Evolutionary conservation across 1,284 basidiomycete species (phyloP).

Genomic region (Cutaneotrichosporon spelunceum): DNA sequence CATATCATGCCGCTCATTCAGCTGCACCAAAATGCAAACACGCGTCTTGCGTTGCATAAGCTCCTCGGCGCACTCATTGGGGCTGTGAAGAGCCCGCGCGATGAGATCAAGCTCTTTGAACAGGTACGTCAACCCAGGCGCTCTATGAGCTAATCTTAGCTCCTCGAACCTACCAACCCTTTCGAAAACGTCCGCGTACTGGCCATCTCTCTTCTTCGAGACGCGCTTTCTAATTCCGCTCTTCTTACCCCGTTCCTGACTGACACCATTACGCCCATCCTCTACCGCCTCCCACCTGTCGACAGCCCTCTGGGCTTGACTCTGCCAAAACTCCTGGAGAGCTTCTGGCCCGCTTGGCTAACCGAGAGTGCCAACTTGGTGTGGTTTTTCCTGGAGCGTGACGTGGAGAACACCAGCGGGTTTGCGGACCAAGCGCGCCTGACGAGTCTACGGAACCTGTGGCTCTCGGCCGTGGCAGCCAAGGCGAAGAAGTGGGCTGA

Average conservation of each 20-base stretch:
- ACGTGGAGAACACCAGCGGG: constrained; percentile 17
- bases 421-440: constrained; percentile 5
- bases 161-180: constrained; percentile 42
- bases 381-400: constrained; percentile 21
- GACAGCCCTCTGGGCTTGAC: constrained; percentile 20
- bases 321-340: constrained; percentile 20
- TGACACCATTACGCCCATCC: constrained; percentile 21
- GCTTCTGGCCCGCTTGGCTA: constrained; percentile 34
- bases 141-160: constrained; percentile 16
- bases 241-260: constrained; percentile 20
- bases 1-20: constrained; percentile 40
- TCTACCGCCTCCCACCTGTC: constrained; percentile 25
- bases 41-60: constrained; percentile 36
- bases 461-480: constrained; percentile 3
- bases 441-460: constrained; percentile 9
- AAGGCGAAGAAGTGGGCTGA: constrained; percentile 14
- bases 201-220: constrained; percentile 34
- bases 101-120: constrained; percentile 33
- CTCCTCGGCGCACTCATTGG: constrained; percentile 34
- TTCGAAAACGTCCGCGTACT: constrained; percentile 40
- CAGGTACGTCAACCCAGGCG: constrained; percentile 28
- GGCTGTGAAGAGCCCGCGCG: constrained; percentile 10
- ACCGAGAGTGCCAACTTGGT: constrained; percentile 29
- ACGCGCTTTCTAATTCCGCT: constrained; percentile 24
- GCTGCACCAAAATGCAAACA: constrained; percentile 26